A percentile compares a stretch with the other conserved stretches of the same genome.
Evolutionary conservation across 768 basidiomycete species (phyloP).

Genomic region (Paxillus involutus): DNA sequence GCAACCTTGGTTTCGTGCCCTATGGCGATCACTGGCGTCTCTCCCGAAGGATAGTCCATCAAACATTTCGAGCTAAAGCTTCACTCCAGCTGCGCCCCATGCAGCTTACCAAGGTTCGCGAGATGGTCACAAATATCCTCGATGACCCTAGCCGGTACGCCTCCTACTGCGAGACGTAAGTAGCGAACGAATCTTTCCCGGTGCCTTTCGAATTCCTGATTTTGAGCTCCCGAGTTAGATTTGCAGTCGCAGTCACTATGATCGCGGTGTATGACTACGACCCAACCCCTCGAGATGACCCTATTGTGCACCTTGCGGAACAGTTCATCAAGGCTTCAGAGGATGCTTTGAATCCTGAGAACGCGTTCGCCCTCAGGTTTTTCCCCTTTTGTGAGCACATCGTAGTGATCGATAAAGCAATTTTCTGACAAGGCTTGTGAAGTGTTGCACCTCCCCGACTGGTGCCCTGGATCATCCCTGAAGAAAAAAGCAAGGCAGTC

Average conservation of each 20-base stretch:
- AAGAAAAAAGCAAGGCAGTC: neutral
- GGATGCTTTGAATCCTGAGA: neutral
- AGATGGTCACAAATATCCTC: constrained; percentile 1
- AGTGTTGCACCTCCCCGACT: constrained; percentile 24
- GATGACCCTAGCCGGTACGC: neutral
- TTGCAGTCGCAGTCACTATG: neutral
- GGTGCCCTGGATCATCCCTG: constrained; percentile 14
- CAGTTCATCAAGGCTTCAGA: neutral
- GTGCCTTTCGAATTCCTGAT: neutral
- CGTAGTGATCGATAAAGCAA: neutral
- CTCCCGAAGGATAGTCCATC: constrained; percentile 10
- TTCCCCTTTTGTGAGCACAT: constrained; percentile 8
- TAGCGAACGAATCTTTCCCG: neutral
- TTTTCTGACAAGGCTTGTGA: neutral
- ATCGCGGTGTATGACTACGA: constrained; percentile 9
- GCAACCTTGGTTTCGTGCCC: constrained; percentile 1
- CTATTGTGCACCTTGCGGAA: neutral
- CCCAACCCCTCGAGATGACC: constrained; percentile 3
- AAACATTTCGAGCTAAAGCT: constrained; percentile 7
- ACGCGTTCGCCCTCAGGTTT: neutral
- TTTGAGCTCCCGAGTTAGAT: neutral
- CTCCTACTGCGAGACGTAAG: neutral
- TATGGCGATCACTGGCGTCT: constrained; percentile 13
- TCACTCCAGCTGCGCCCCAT: constrained; percentile 2
- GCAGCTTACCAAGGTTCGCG: constrained; percentile 4